Evolutionary conservation across 2,329 filamentous ascomycete species (phyloP).

Genomic region (Chaetomium strumarium): DNA sequence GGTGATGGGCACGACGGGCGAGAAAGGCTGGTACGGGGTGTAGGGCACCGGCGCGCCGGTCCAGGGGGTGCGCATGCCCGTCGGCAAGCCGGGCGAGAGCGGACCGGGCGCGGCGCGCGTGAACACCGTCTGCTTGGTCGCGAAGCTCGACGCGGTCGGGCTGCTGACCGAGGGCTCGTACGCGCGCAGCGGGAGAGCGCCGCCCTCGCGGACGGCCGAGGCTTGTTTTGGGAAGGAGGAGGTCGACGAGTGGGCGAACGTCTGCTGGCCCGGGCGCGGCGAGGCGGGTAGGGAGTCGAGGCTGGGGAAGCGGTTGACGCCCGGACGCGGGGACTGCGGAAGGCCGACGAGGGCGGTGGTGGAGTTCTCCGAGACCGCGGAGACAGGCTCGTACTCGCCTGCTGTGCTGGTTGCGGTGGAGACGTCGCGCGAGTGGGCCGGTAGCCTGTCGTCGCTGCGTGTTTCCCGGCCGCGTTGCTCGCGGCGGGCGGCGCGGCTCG

Average conservation of each 20-base stretch:
- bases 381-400: conserved; percentile 43
- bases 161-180: conserved; percentile 53
- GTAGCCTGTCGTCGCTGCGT: conserved; percentile 6
- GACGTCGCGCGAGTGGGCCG: conserved; percentile 21
- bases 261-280: conserved; percentile 37
- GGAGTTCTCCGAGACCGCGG: conserved; percentile 47
- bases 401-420: conserved; percentile 27
- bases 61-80: conserved; percentile 53
- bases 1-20: conserved; percentile 68
- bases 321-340: conserved; percentile 46
- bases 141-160: conserved; percentile 37
- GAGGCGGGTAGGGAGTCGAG: conserved; percentile 46
- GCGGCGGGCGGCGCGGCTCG: conserved; percentile 10
- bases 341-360: conserved; percentile 48
- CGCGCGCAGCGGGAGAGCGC: conserved; percentile 53
- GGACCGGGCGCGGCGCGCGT: conserved; percentile 43
- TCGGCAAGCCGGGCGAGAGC: conserved; percentile 53
- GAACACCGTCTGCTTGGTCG: conserved; percentile 61
- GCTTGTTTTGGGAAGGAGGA: conserved; percentile 2
- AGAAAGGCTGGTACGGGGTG: conserved; percentile 73
- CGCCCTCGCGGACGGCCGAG: conserved; percentile 51
- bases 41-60: conserved; percentile 62
- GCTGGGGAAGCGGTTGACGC: conserved; percentile 34
- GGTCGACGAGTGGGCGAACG: conserved; percentile 34
- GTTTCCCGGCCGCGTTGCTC: conserved; percentile 13